phyloP scores from a whole-genome alignment of 78 protist genomes.

The Speleostelium caveatum region DNA sequence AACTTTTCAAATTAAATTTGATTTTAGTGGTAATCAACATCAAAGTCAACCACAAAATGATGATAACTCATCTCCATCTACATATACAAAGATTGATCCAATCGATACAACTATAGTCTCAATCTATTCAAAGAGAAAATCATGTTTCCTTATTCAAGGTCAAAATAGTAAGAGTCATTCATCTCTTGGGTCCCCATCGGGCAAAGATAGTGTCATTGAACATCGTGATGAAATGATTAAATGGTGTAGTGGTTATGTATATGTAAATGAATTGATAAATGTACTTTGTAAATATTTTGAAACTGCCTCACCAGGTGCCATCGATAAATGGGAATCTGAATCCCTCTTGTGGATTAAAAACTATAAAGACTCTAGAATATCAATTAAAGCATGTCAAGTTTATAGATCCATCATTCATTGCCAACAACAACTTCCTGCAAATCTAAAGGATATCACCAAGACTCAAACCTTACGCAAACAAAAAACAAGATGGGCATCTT shows the following conservation, averaged over 20 bases:
- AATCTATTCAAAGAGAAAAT: conserved; percentile 47
- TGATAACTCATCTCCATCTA: too few species aligned
- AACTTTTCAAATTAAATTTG: conserved; percentile 71
- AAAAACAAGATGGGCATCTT: conserved; percentile 52
- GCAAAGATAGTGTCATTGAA: conserved; percentile 63
- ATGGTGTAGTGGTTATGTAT: conserved; percentile 65
- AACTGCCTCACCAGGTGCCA: not conserved
- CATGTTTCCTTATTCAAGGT: conserved; percentile 19
- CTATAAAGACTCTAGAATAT: conserved; percentile 60
- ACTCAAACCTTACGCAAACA: conserved; percentile 22
- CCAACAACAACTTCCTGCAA: conserved; percentile 38
- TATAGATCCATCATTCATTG: conserved; percentile 67
- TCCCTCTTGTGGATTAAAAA: conserved; percentile 62
- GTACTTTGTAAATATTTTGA: conserved; percentile 73
- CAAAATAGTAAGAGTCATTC: not conserved
- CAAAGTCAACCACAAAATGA: not conserved
- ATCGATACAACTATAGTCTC: not conserved
- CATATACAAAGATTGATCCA: not conserved
- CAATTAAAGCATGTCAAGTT: conserved; percentile 63
- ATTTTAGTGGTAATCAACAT: conserved; percentile 20
- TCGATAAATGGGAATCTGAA: conserved; percentile 69
- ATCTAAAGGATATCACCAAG: not conserved
- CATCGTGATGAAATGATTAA: conserved; percentile 74
- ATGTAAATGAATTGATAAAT: conserved; percentile 43
- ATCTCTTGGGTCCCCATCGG: too few species aligned